A percentile compares a stretch with the other conserved stretches of the same genome.
Evolutionary conservation across 1,139 yeast species (phyloP).

Genomic region (Scheffersomyces segobiensis): DNA sequence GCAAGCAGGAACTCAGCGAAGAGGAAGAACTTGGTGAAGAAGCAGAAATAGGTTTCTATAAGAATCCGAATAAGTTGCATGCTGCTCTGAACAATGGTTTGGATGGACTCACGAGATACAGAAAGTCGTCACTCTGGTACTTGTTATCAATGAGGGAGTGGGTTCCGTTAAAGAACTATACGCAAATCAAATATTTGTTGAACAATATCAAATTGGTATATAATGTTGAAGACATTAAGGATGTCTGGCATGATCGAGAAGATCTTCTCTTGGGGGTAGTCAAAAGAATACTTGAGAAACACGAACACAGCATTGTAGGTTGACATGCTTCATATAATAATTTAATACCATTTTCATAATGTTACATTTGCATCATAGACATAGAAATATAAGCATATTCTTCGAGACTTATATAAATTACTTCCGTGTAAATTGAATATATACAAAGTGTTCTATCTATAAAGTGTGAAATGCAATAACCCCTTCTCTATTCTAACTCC

Average conservation of each 20-base stretch:
- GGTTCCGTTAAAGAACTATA: conserved; percentile 34
- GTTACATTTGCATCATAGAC: neutral
- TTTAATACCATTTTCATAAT: neutral
- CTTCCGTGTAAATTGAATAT: neutral
- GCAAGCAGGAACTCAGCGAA: neutral
- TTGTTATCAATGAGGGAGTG: conserved; percentile 77
- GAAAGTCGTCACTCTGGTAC: conserved; percentile 82
- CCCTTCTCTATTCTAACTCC: conserved; percentile 28
- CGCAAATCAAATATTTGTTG: conserved; percentile 25
- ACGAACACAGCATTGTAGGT: neutral
- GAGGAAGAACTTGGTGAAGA: conserved; percentile 12
- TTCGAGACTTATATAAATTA: too few species aligned
- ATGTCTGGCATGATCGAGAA: conserved; percentile 37
- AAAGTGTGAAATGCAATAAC: neutral
- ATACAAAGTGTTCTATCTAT: neutral
- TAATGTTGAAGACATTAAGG: conserved; percentile 18
- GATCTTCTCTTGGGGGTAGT: conserved; percentile 33
- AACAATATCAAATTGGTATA: conserved; percentile 27
- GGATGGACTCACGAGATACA: conserved; percentile 55
- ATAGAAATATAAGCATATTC: neutral
- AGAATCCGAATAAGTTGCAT: conserved; percentile 39
- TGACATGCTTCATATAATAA: neutral
- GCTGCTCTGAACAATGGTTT: conserved; percentile 37
- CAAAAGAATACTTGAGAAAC: conserved; percentile 18
- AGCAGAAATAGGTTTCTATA: conserved; percentile 32